Conservation (phyloP, 1,284 basidiomycete species). For the Sporisorium iseilematis-ciliati region DNA sequence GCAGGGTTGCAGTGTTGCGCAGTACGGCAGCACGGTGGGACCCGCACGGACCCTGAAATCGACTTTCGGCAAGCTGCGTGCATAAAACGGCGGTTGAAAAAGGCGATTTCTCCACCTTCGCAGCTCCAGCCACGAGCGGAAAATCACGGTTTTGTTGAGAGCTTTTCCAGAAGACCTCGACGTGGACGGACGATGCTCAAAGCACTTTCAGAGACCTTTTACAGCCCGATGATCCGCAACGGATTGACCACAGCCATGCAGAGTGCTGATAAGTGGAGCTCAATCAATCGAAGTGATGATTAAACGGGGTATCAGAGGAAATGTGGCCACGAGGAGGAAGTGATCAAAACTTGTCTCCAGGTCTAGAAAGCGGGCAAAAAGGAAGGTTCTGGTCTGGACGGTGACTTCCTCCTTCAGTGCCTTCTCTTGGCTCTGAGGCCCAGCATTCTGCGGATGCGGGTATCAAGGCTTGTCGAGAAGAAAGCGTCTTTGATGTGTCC, state of each 20-base stretch:
- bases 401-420: not conserved
- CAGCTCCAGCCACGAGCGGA: not conserved
- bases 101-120: slow-evolving; percentile 15
- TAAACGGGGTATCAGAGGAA: slow-evolving; percentile 1
- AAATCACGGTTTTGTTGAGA: not conserved
- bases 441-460: slow-evolving; percentile 40
- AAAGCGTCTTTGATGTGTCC: slow-evolving; percentile 50
- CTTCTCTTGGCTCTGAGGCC: slow-evolving; percentile 47
- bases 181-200: too few species aligned
- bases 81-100: slow-evolving; percentile 13
- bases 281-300: not conserved
- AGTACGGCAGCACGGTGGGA: slow-evolving; percentile 4
- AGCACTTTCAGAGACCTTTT: not conserved
- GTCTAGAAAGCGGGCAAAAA: too few species aligned
- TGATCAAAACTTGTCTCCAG: not conserved
- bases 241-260: too few species aligned
- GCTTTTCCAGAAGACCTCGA: not conserved
- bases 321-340: not conserved
- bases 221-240: too few species aligned
- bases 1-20: slow-evolving; percentile 26
- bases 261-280: not conserved
- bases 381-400: not conserved
- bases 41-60: slow-evolving; percentile 42
- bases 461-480: slow-evolving; percentile 40
- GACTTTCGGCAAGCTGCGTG: not conserved